Percentiles rank a stretch among this genome's conserved stretches.
Conservation (phyloP, 2,329 filamentous ascomycete genomes). For the Diaporthe citri region DNA sequence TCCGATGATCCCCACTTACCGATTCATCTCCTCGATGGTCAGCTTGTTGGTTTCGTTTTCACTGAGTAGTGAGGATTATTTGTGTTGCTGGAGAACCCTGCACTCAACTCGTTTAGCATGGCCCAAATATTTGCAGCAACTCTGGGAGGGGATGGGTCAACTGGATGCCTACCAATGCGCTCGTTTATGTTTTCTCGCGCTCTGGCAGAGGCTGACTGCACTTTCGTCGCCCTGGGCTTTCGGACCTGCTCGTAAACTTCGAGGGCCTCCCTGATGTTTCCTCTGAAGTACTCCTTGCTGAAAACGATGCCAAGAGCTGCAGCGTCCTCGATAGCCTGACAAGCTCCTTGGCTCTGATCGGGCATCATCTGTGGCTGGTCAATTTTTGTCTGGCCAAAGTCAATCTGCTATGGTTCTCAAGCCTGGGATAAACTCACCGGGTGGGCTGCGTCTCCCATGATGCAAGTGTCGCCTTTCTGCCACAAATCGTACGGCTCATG, state of each 20-base stretch:
- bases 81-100: neutral
- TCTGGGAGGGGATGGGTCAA: too few species aligned
- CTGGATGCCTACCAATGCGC: neutral
- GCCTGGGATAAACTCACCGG: neutral
- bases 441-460: conserved; percentile 1
- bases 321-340: neutral
- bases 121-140: neutral
- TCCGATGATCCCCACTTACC: neutral
- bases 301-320: neutral
- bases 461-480: neutral
- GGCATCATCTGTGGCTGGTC: neutral
- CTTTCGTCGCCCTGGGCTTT: neutral
- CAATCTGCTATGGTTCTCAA: too few species aligned
- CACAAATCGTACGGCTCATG: neutral
- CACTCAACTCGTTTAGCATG: neutral
- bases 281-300: neutral
- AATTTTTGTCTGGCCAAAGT: too few species aligned
- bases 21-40: neutral
- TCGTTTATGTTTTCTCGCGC: neutral
- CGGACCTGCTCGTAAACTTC: neutral
- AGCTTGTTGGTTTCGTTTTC: neutral
- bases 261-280: neutral
- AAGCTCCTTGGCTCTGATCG: neutral
- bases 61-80: neutral
- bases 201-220: neutral